Evolutionary conservation across 116 monocot genomes (phyloP), one percentile per base, ranked within the genome.

Genomic region (Iris pallida): DNA sequence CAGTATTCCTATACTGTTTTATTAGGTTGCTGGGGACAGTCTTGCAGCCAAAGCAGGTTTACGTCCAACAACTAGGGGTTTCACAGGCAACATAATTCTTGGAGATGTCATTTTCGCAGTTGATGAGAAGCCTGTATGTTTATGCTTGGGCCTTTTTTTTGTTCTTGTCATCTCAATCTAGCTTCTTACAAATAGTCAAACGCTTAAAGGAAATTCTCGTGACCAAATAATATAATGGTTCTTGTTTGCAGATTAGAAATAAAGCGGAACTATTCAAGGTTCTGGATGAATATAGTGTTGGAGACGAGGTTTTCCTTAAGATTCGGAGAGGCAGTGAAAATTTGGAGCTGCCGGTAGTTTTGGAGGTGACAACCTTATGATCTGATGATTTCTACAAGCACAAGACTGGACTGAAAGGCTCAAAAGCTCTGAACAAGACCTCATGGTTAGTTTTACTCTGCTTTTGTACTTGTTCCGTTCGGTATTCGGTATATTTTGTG

Each of bases 61-160:
- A 18, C 81, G 81, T 75, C 88, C 88, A 30, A 95, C 91, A 41
- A 84, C 68, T 9, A 84, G 95, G 82, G 88, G 91, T 42, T 84
- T 95, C 66, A 74, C 91, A 8, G 88, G 95, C 20, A 95, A 84
- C 49, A 95, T 95, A 68, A 55, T 91, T 80, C 89, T 92, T 10
- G 89, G 92, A 40, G 96, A 96, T 73, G 69, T 89, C 47, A 87
- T 96, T 69, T 62, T 83, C 73, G 80, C 80, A 20, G 68, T 92
- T 55, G 80, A 96, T 61, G 79, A 66, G 42, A 92, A 88, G 55
- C 89, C 84, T 53, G 92, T 89, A 65, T 45, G 16, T 66, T 47
- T 57, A 14, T 47, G 4, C 16, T 41, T 59, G 19, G 19, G 19
- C 6, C 8, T 7, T 59, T 61, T 44, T 40, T n/a, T 13, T 43